These are phyloP conservation scores for Neoboletus subvelutipes DNA, from an alignment of 768 basidiomycete genomes.

Conservation along the genomic window DNA sequence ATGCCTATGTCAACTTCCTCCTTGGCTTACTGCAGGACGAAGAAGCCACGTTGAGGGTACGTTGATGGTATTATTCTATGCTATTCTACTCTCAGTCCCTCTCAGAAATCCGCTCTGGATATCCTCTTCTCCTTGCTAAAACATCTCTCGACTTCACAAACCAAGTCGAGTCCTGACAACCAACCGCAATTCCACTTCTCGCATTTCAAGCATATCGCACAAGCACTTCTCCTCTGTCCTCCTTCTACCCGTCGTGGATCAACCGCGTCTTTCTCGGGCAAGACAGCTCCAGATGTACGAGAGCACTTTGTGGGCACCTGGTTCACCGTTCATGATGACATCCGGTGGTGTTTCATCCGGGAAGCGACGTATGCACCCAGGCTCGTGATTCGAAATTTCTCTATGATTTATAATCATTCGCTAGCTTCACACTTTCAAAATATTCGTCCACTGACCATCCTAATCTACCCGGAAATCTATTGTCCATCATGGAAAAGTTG, in stretches of 20 bases:
- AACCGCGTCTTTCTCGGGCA: conserved; percentile 29
- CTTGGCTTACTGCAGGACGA: conserved; percentile 71
- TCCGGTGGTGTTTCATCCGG: conserved; percentile 87
- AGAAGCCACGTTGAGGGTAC: conserved; percentile 71
- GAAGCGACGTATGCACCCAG: conserved; percentile 60
- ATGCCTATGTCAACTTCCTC: conserved; percentile 68
- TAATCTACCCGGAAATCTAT: conserved; percentile 48
- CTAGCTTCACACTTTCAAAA: conserved; percentile 27
- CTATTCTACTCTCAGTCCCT: conserved; percentile 2
- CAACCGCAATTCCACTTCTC: conserved; percentile 67
- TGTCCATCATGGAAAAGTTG: conserved; percentile 65
- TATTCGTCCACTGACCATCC: conserved; percentile 33
- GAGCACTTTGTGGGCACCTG: conserved; percentile 66
- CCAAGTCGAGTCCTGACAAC: conserved; percentile 39
- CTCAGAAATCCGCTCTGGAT: conserved; percentile 66
- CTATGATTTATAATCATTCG: conserved; percentile 1
- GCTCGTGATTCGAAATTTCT: neutral
- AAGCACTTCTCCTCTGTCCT: conserved; percentile 61
- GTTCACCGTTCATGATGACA: conserved; percentile 77
- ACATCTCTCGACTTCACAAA: conserved; percentile 68
- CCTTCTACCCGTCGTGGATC: conserved; percentile 38
- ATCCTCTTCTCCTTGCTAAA: conserved; percentile 77
- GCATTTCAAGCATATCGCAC: conserved; percentile 64
- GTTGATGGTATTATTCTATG: conserved; percentile 24
- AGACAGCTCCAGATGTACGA: conserved; percentile 58